phyloP scores from a whole-genome alignment of 495 filamentous ascomycete species.

The Achaetomiella virescens region DNA sequence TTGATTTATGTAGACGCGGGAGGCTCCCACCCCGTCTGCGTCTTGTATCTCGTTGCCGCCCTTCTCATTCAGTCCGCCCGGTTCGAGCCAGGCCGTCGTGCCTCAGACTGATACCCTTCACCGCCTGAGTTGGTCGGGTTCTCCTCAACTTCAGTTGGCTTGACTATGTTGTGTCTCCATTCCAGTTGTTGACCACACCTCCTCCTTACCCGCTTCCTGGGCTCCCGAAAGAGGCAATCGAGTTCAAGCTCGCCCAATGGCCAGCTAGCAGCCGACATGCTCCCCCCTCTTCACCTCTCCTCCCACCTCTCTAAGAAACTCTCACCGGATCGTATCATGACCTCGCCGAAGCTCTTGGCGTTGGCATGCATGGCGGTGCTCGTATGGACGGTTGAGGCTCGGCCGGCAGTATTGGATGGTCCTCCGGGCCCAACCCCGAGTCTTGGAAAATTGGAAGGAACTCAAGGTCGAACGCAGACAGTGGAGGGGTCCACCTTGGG shows the following conservation, averaged over 20 bases:
- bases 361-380: conserved; percentile 9
- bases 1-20: conserved; percentile 22
- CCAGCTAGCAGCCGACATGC: conserved; percentile 10
- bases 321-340: conserved; percentile 11
- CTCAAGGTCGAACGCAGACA: background rate
- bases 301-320: background rate
- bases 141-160: conserved; percentile 6
- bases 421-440: background rate
- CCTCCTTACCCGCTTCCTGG: background rate
- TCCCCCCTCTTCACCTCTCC: conserved; percentile 3
- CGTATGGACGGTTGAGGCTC: conserved; percentile 7
- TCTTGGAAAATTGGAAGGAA: background rate
- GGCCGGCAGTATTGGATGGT: conserved; percentile 8
- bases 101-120: conserved; percentile 18
- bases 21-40: conserved; percentile 12
- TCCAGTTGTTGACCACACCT: background rate
- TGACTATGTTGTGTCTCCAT: conserved; percentile 20
- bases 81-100: conserved; percentile 13
- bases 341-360: conserved; percentile 10
- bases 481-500: conserved; percentile 3
- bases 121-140: conserved; percentile 18
- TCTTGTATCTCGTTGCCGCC: conserved; percentile 11
- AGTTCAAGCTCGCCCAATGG: conserved; percentile 12
- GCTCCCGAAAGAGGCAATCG: background rate
- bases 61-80: background rate